A percentile compares a stretch with the other conserved stretches of the same genome.
phyloP scores from a whole-genome alignment of 2,329 filamentous ascomycete species.

The Aspergillus sojae region DNA sequence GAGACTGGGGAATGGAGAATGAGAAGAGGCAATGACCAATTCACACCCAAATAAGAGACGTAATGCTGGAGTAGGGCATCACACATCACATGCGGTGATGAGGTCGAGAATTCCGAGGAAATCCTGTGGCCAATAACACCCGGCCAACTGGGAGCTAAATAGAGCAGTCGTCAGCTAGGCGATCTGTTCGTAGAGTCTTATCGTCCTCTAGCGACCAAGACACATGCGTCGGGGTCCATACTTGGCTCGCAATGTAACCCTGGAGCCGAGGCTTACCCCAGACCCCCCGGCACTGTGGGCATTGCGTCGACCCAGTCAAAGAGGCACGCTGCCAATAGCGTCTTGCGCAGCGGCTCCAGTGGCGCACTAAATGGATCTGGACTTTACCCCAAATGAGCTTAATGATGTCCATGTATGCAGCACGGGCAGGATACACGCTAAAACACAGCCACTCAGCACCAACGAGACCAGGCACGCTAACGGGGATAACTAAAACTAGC shows the following conservation, averaged over 20 bases:
- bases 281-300: neutral
- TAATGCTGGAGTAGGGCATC: neutral
- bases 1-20: neutral
- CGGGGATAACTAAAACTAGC: neutral
- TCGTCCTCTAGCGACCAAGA: neutral
- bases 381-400: constrained; percentile 1
- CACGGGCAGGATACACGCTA: neutral
- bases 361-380: constrained; percentile 3
- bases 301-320: neutral
- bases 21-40: neutral
- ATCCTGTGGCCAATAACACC: neutral
- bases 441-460: constrained; percentile 4
- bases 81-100: neutral
- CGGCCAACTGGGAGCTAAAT: neutral
- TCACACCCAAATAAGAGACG: neutral
- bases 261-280: constrained; percentile 4
- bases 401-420: neutral
- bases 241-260: neutral
- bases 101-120: neutral
- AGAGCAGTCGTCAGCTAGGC: neutral
- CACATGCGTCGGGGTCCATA: neutral
- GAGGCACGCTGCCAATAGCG: neutral
- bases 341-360: neutral
- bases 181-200: neutral
- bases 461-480: neutral